Percentiles rank a stretch among this genome's conserved stretches.
Conservation (phyloP, 257 asterid species). For the Eustoma russellianum region DNA sequence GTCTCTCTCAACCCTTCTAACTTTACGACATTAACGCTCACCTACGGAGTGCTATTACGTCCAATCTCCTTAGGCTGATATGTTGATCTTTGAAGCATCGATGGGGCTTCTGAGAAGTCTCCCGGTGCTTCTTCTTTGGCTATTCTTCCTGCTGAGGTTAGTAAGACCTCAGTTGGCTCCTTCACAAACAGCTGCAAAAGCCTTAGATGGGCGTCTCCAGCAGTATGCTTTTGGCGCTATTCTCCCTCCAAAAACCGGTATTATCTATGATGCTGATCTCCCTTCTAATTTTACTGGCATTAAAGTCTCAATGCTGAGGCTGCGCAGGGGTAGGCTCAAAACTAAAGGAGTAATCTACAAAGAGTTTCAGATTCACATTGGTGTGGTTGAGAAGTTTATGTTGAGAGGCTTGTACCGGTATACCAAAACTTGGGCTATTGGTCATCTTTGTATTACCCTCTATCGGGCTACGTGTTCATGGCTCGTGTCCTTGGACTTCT, state of each 20-base stretch:
- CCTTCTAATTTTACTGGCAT: slow-evolving; percentile 56
- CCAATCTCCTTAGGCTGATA: not conserved
- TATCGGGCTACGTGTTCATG: slow-evolving; percentile 36
- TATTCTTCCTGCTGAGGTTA: slow-evolving; percentile 22
- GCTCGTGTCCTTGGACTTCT: slow-evolving; percentile 63
- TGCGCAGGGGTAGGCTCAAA: slow-evolving; percentile 62
- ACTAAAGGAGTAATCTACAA: slow-evolving; percentile 37
- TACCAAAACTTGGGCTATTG: slow-evolving; percentile 59
- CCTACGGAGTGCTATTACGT: not conserved
- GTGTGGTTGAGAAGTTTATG: slow-evolving; percentile 34
- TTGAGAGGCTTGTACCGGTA: slow-evolving; percentile 55
- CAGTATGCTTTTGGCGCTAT: slow-evolving; percentile 45
- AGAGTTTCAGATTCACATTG: slow-evolving; percentile 50
- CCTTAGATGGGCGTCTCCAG: slow-evolving; percentile 52
- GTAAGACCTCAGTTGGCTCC: slow-evolving; percentile 22
- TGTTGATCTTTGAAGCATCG: slow-evolving; percentile 18
- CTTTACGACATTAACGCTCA: not conserved
- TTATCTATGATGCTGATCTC: slow-evolving; percentile 36
- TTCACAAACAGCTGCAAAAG: slow-evolving; percentile 25
- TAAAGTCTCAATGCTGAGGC: slow-evolving; percentile 50
- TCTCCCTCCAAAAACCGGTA: slow-evolving; percentile 42
- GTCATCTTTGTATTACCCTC: slow-evolving; percentile 34
- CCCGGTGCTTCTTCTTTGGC: slow-evolving; percentile 23
- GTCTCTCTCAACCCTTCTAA: not conserved
- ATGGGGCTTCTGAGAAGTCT: slow-evolving; percentile 37